phyloP scores from a whole-genome alignment of 352 stramenopile species.

The Saprolegnia diclina region DNA sequence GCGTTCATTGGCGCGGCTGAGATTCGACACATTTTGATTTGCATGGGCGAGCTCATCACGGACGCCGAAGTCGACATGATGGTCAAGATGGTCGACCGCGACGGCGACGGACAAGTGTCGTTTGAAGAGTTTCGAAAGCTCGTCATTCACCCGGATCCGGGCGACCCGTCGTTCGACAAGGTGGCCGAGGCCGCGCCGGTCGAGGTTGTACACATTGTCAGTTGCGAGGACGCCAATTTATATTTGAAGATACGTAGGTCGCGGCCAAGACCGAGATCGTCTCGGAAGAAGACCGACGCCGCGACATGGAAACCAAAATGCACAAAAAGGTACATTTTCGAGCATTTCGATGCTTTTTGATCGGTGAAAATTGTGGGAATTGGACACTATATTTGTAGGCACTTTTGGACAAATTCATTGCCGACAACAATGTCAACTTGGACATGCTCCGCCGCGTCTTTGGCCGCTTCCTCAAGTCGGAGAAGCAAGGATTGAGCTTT shows the following conservation, averaged over 20 bases:
- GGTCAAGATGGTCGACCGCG: slow-evolving; percentile 88
- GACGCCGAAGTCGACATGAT: slow-evolving; percentile 93
- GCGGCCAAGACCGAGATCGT: slow-evolving; percentile 33
- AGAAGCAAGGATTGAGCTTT: slow-evolving; percentile 54
- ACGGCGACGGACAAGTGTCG: slow-evolving; percentile 90
- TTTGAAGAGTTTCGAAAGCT: slow-evolving; percentile 89
- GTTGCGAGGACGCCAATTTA: not conserved
- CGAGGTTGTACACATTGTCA: not conserved
- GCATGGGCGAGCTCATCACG: slow-evolving; percentile 94
- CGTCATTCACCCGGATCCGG: slow-evolving; percentile 87
- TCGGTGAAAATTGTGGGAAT: no score
- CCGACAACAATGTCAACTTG: slow-evolving; percentile 56
- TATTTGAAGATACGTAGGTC: slow-evolving; percentile 28
- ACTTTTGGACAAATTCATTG: slow-evolving; percentile 62
- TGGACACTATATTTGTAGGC: slow-evolving; percentile 31
- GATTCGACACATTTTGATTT: slow-evolving; percentile 90
- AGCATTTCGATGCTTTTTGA: no score
- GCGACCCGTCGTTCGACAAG: slow-evolving; percentile 63
- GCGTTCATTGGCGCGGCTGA: slow-evolving; percentile 89
- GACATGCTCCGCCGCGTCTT: slow-evolving; percentile 54
- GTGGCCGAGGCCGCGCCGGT: slow-evolving; percentile 26
- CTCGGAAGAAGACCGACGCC: slow-evolving; percentile 46
- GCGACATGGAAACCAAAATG: slow-evolving; percentile 53
- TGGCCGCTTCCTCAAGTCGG: slow-evolving; percentile 52
- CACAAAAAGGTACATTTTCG: slow-evolving; percentile 55